A percentile compares a stretch with the other conserved stretches of the same genome.
Evolutionary conservation across 306 rosid genomes (phyloP).

Genomic region (Rosa rugosa): DNA sequence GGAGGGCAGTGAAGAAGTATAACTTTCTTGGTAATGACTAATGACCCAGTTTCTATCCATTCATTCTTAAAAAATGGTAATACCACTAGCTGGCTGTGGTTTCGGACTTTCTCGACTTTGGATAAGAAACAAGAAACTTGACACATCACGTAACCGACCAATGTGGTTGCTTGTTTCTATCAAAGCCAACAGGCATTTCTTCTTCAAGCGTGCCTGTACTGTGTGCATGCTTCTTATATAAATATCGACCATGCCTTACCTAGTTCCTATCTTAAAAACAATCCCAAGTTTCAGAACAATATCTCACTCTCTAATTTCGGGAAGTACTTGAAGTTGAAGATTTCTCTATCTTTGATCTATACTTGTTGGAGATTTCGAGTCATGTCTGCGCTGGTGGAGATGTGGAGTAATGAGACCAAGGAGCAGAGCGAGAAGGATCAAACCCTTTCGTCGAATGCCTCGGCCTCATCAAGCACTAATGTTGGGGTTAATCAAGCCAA

Average conservation of each 20-base stretch:
- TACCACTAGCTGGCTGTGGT: conserved; percentile 28
- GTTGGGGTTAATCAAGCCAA: conserved; percentile 13
- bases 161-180: neutral
- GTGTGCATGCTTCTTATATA: neutral
- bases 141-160: neutral
- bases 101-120: neutral
- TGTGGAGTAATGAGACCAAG: conserved; percentile 51
- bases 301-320: neutral
- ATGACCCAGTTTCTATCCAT: neutral
- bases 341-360: neutral
- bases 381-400: conserved; percentile 58
- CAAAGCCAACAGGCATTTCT: conserved; percentile 11
- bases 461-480: conserved; percentile 11
- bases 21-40: neutral
- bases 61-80: neutral
- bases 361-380: neutral
- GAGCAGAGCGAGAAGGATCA: conserved; percentile 46
- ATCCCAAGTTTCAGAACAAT: neutral
- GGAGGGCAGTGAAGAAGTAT: too few relatives aligned
- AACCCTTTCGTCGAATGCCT: conserved; percentile 25
- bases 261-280: neutral
- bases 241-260: neutral
- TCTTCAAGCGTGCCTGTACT: neutral
- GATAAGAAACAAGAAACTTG: neutral
- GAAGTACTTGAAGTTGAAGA: neutral